A percentile compares a stretch with the other conserved stretches of the same genome.
Conservation (phyloP, 208 protist genomes). For the Spironucleus salmonicida region DNA sequence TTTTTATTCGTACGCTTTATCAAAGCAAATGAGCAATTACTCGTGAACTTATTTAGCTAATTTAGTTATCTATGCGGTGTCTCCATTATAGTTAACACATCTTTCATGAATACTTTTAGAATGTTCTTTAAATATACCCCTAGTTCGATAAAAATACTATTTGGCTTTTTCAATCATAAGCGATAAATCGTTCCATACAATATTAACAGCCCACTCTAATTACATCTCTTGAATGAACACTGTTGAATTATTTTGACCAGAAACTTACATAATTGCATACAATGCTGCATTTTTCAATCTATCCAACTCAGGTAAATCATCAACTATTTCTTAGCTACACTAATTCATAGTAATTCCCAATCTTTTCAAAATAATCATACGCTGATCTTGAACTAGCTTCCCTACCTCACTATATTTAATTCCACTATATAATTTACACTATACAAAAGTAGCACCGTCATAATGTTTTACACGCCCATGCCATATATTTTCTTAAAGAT, state of each 20-base stretch:
- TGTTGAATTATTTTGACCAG: neutral
- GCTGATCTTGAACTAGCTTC: neutral
- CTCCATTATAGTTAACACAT: conserved; percentile 22
- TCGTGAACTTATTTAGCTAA: too few species aligned
- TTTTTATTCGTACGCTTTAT: too few species aligned
- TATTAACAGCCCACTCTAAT: neutral
- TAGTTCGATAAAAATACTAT: neutral
- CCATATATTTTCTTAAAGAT: neutral
- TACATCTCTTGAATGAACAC: neutral
- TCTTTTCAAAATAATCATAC: neutral
- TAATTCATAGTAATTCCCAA: neutral
- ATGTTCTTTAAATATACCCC: conserved; percentile 10
- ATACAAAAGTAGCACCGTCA: conserved; percentile 7
- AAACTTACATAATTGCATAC: neutral
- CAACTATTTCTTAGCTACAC: neutral
- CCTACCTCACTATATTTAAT: conserved; percentile 11
- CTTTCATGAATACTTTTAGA: neutral
- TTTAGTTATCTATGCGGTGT: neutral
- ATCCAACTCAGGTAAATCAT: neutral
- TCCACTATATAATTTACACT: neutral
- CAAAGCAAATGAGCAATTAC: too few species aligned
- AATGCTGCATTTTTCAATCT: neutral
- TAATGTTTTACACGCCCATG: conserved; percentile 22
- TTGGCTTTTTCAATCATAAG: neutral
- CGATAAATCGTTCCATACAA: conserved; percentile 8